Evolutionary conservation across 2,329 filamentous ascomycete genomes (phyloP).

Genomic region (Colletotrichum sp.): DNA sequence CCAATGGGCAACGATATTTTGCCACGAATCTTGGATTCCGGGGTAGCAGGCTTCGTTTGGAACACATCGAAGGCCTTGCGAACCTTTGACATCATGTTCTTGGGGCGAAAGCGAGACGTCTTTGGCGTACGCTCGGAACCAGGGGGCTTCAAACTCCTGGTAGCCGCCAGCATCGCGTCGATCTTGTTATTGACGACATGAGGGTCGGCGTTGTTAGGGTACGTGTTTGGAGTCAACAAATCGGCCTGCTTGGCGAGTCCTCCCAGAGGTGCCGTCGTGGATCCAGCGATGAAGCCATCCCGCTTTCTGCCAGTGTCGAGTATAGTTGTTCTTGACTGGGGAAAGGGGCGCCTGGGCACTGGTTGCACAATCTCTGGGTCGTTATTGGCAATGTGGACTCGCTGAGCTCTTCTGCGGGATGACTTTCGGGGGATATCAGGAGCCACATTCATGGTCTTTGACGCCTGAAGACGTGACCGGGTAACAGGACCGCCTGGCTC

Average conservation of each 20-base stretch:
- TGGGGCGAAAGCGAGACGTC: conserved; percentile 31
- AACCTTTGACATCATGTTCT: conserved; percentile 37
- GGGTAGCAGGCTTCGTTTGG: conserved; percentile 28
- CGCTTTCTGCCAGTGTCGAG: not conserved
- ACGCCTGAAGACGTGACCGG: not conserved
- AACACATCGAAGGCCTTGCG: conserved; percentile 37
- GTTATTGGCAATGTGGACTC: not conserved
- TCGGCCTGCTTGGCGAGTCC: not conserved
- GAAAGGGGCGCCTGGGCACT: not conserved
- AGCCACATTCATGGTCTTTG: not conserved
- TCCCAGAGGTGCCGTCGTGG: conserved; percentile 12
- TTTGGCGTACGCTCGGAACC: conserved; percentile 22
- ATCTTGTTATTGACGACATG: conserved; percentile 39
- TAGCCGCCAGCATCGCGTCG: conserved; percentile 40
- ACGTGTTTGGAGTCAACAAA: not conserved
- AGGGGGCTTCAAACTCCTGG: conserved; percentile 36
- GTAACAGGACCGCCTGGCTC: not conserved
- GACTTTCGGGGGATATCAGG: conserved; percentile 20
- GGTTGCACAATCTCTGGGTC: not conserved
- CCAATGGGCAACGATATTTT: conserved; percentile 16
- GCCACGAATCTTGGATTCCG: conserved; percentile 17
- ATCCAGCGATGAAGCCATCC: not conserved
- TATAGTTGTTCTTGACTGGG: conserved; percentile 15
- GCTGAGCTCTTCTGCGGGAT: not conserved
- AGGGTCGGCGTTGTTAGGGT: not conserved